phyloP scores from a whole-genome alignment of 202 grass and related monocot species.

The Panicum hallii region DNA sequence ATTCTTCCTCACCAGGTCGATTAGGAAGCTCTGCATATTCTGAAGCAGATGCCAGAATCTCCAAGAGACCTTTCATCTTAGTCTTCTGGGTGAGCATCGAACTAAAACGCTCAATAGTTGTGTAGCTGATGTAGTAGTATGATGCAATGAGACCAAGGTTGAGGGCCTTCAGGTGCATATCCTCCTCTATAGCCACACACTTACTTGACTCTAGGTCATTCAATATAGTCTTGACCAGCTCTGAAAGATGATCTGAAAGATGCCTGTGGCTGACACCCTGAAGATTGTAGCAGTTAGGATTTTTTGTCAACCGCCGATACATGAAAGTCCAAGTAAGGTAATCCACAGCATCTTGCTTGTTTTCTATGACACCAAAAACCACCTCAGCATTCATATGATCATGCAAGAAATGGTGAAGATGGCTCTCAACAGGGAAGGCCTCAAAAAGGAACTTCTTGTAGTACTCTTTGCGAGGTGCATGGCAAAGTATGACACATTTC shows the following conservation, averaged over 20 bases:
- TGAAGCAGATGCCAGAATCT: conserved; percentile 78
- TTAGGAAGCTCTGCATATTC: conserved; percentile 77
- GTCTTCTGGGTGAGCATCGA: conserved; percentile 81
- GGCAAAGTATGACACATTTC: conserved; percentile 91
- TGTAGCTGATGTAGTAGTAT: conserved; percentile 91
- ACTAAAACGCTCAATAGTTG: conserved; percentile 77
- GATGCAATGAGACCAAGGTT: conserved; percentile 94
- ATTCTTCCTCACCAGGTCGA: conserved; percentile 79
- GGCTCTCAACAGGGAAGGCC: conserved; percentile 90
- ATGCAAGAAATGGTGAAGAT: conserved; percentile 90
- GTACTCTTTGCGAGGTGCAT: conserved; percentile 87
- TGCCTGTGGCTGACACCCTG: conserved; percentile 90
- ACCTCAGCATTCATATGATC: conserved; percentile 90
- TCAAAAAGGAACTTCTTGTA: conserved; percentile 96
- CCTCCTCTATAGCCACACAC: conserved; percentile 85
- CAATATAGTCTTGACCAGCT: conserved; percentile 67
- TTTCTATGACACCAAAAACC: conserved; percentile 73
- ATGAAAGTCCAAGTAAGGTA: conserved; percentile 95
- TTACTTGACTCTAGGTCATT: conserved; percentile 77
- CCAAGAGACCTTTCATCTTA: conserved; percentile 88
- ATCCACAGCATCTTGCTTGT: conserved; percentile 96
- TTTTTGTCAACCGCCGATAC: conserved; percentile 84
- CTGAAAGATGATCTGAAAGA: conserved; percentile 86
- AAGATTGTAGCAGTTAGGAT: conserved; percentile 92
- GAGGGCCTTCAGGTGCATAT: conserved; percentile 86